Percentiles rank a stretch among this genome's conserved stretches.
Conservation (phyloP, 495 filamentous ascomycete species). For the Aspergillus funiculosus region DNA sequence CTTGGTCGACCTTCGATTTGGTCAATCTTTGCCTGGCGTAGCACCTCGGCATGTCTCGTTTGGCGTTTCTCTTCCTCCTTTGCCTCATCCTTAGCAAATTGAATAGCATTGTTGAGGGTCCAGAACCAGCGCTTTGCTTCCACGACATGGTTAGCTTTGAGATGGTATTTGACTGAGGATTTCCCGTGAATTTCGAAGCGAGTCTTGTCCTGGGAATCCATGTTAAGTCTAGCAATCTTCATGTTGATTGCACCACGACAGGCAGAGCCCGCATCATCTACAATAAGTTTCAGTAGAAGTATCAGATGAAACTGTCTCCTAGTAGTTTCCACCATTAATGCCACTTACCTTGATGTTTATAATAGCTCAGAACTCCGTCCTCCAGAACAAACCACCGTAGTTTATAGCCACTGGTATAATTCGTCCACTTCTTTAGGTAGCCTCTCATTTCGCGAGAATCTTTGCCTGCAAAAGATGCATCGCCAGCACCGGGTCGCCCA, state of each 20-base stretch:
- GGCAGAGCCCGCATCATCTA: slow-evolving; percentile 65
- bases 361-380: slow-evolving; percentile 95
- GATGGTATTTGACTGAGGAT: slow-evolving; percentile 96
- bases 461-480: slow-evolving; percentile 64
- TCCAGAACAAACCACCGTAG: slow-evolving; percentile 96
- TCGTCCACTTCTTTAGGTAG: slow-evolving; percentile 98
- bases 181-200: slow-evolving; percentile 97
- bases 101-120: slow-evolving; percentile 97
- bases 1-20: slow-evolving; percentile 41
- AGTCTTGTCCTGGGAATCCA: slow-evolving; percentile 95
- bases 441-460: slow-evolving; percentile 96
- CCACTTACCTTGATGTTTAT: slow-evolving; percentile 80
- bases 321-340: background rate
- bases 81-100: slow-evolving; percentile 95
- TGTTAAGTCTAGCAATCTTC: slow-evolving; percentile 87
- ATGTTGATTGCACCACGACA: slow-evolving; percentile 98
- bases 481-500: slow-evolving; percentile 47
- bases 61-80: slow-evolving; percentile 77
- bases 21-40: slow-evolving; percentile 69
- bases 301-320: too few species aligned
- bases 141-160: slow-evolving; percentile 88
- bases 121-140: slow-evolving; percentile 71
- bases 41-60: slow-evolving; percentile 63
- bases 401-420: slow-evolving; percentile 95
- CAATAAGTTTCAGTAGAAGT: slow-evolving; percentile 6